A percentile compares a stretch with the other conserved stretches of the same genome.
These are phyloP conservation scores for Oryza australiensis DNA, from an alignment of 176 grass and related monocot species.

Conservation along the genomic window DNA sequence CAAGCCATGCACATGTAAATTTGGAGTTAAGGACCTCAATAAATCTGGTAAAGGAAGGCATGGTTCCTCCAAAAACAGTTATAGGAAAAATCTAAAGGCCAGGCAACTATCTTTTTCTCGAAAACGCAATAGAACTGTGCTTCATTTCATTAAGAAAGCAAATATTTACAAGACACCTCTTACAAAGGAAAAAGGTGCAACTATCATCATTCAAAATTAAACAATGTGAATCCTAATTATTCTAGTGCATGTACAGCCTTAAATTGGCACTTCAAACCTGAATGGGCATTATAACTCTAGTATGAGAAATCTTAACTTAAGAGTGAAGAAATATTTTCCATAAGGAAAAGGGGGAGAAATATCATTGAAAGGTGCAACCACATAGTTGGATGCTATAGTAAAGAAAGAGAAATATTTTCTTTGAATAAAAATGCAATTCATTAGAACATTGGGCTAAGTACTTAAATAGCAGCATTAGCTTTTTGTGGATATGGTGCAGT, in stretches of 20 bases:
- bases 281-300: conserved; percentile 19
- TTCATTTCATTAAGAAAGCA: too few relatives aligned
- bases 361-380: background rate
- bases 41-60: conserved; percentile 19
- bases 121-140: too few relatives aligned
- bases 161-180: too few relatives aligned
- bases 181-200: background rate
- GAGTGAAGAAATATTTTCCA: conserved; percentile 19
- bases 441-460: background rate
- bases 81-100: background rate
- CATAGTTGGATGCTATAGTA: background rate
- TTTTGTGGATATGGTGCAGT: conserved; percentile 75
- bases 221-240: conserved; percentile 15
- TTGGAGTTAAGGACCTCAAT: conserved; percentile 73
- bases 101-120: background rate
- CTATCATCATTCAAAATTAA: background rate
- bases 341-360: conserved; percentile 6
- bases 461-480: conserved; percentile 21
- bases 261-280: conserved; percentile 1
- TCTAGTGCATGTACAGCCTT: background rate
- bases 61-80: conserved; percentile 7
- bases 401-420: background rate
- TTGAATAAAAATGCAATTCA: background rate
- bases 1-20: conserved; percentile 94
- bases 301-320: conserved; percentile 13